Conservation (phyloP, 164 flowering plant species). For the Nymphaea colorata region DNA sequence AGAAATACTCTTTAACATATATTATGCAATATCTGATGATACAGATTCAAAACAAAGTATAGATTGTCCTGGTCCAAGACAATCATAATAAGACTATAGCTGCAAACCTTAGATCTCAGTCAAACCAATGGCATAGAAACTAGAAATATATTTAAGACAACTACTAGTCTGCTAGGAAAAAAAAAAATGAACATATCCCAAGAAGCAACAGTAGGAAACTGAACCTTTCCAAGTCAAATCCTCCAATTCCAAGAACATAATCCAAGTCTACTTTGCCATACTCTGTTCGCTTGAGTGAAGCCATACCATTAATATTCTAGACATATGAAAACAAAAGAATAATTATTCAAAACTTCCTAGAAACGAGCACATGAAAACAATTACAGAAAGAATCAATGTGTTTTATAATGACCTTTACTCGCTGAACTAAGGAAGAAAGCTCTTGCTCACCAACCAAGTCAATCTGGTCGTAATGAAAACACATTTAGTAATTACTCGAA, state of each 20-base stretch:
- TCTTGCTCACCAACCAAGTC: conserved; percentile 83
- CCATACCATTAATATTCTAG: conserved; percentile 76
- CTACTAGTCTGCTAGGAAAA: not conserved
- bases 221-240: conserved; percentile 96
- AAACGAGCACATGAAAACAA: not conserved
- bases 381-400: not conserved
- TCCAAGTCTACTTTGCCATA: conserved; percentile 92
- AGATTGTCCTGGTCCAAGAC: no score
- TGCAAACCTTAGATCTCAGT: no score
- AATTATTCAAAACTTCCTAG: not conserved
- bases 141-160: no score
- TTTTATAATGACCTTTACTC: conserved; percentile 56
- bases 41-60: no score
- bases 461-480: conserved; percentile 30
- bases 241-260: conserved; percentile 98
- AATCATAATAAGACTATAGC: no score
- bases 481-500: not conserved
- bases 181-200: not conserved
- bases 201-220: conserved; percentile 4
- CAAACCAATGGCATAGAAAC: no score
- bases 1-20: no score
- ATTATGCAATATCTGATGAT: no score
- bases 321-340: not conserved
- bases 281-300: conserved; percentile 58
- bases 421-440: conserved; percentile 51